Base-by-base conservation (phyloP, 2,329 filamentous ascomycete genomes). In the Epichloe coenophiala region DNA sequence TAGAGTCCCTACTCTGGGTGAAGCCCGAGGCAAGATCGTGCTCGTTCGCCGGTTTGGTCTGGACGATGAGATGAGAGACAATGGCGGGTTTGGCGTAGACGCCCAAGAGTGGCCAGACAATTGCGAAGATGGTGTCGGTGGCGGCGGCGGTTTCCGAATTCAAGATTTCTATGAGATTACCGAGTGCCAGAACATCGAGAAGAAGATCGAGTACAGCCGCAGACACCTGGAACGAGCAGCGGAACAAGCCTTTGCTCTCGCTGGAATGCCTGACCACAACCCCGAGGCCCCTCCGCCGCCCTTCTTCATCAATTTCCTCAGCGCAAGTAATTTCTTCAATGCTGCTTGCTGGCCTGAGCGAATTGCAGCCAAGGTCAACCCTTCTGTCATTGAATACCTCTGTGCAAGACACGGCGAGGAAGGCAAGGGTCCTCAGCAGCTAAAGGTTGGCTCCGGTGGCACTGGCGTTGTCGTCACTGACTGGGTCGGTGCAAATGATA, bases 101-200 rank as follows among this genome's bases (percentile, higher is more conserved):
- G 80, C 74, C 21, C 74, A 77, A 55, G 64, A 65, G 47, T 97
- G 91, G 91, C 88, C 86, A 0, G 86, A 96, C 68, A 97, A 97
- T 68, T 88, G 86, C 55, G 81, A 84, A 35, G 81, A 94, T 61
- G 84, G 86, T 51, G 73, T 73, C 36, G 80, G 79, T 45, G 78
- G 78, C 8, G 82, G 81, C 59, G 88, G 87, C 3, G 73, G 82
- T 55, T 80, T 96, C 53, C 83, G 86, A 56, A 83, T 97, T 41
- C 93, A 97, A 70, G 93, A 97, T 70, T 96, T 91, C 67, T 97
- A 94, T 73, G 88, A 94, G 62, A 81, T 98, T 36, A 70, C 83
- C 44, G 80, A 88, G 65, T 81, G 78, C 21, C 72, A 79, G 53
- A 84, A 84, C 58, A 91, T 97, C 53, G 74, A 83, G 38, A 81